These are phyloP conservation scores for Cercospora brassicicola DNA, from an alignment of 2,329 filamentous ascomycete genomes.

Conservation along the genomic window DNA sequence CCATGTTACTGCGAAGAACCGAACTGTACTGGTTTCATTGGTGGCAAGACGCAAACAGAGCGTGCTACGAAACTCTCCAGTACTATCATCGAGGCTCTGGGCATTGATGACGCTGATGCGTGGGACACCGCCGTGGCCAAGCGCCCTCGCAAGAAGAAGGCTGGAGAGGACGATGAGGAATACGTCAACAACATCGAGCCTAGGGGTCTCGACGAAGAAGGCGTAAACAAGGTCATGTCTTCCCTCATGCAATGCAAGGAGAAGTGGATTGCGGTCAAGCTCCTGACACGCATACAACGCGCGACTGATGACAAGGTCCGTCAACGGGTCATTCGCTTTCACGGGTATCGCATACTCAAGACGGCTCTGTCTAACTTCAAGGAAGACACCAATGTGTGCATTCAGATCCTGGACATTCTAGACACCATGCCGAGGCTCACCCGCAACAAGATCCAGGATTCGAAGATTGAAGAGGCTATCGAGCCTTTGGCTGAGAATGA, in stretches of 20 bases:
- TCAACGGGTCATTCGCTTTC: conserved; percentile 89
- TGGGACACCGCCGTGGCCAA: conserved; percentile 91
- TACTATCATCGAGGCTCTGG: conserved; percentile 88
- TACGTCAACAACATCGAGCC: conserved; percentile 88
- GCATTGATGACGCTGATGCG: conserved; percentile 86
- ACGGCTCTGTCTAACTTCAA: conserved; percentile 80
- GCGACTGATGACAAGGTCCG: conserved; percentile 84
- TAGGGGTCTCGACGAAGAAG: conserved; percentile 74
- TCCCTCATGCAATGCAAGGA: conserved; percentile 97
- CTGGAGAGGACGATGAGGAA: conserved; percentile 87
- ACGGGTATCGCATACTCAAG: conserved; percentile 93
- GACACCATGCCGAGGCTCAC: conserved; percentile 86
- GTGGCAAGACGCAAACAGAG: conserved; percentile 96
- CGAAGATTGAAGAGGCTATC: conserved; percentile 85
- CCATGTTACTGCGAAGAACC: conserved; percentile 93
- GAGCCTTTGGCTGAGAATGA: conserved; percentile 66
- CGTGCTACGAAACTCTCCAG: conserved; percentile 87
- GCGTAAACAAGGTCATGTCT: conserved; percentile 92
- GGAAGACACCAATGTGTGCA: conserved; percentile 83
- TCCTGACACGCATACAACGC: conserved; percentile 82
- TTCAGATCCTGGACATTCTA: conserved; percentile 87
- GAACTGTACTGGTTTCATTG: conserved; percentile 95
- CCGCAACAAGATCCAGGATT: conserved; percentile 94
- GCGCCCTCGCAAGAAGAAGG: conserved; percentile 89
- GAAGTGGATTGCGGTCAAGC: conserved; percentile 97